These are phyloP conservation scores for Colletotrichum navitas DNA, from an alignment of 2,329 filamentous ascomycete genomes.

Conservation along the genomic window DNA sequence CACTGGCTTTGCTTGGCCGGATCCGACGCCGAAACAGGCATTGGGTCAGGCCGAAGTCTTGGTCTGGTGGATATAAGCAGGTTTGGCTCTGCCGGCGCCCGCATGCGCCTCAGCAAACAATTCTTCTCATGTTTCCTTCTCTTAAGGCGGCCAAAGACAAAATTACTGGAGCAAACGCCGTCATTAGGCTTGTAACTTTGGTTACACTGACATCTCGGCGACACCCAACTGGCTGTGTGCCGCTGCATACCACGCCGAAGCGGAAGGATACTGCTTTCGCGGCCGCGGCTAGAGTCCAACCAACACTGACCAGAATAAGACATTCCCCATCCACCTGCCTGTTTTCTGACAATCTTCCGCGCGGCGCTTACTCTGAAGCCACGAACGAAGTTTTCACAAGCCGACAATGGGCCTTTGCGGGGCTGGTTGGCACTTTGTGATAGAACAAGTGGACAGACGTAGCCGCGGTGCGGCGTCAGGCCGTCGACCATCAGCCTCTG, in stretches of 20 bases:
- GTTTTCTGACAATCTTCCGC: not conserved
- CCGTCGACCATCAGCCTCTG: not conserved
- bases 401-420: slow-evolving; percentile 4
- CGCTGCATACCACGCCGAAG: slow-evolving; percentile 17
- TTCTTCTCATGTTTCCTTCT: not conserved
- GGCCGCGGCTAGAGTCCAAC: not conserved
- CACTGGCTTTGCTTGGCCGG: slow-evolving; percentile 4
- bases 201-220: not conserved
- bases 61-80: not conserved
- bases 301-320: not conserved
- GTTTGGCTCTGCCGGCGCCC: slow-evolving; percentile 13
- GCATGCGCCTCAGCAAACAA: slow-evolving; percentile 24
- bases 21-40: not conserved
- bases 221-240: not conserved
- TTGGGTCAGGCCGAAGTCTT: not conserved
- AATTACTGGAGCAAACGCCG: not conserved
- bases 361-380: not conserved
- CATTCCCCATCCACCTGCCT: slow-evolving; percentile 11
- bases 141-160: not conserved
- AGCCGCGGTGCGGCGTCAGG: not conserved
- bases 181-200: not conserved
- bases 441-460: not conserved
- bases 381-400: slow-evolving; percentile 8
- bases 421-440: slow-evolving; percentile 12
- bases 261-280: not conserved